Conservation (phyloP, 2,329 filamentous ascomycete genomes). For the Aspergillus hiratsukae region DNA sequence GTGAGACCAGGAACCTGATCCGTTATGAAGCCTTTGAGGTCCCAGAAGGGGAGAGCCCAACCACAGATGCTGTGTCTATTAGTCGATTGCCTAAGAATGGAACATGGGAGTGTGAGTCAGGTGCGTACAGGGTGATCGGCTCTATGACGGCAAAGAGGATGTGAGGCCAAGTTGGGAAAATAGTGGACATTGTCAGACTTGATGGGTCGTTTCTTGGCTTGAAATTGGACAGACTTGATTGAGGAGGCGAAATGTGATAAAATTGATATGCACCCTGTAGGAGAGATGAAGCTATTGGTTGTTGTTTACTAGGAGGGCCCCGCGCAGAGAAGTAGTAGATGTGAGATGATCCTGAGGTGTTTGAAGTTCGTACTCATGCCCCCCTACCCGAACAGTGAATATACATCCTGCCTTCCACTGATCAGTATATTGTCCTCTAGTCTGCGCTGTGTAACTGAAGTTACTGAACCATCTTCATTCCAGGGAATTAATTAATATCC, state of each 20-base stretch:
- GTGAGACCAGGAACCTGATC: slow-evolving; percentile 52
- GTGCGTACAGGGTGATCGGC: slow-evolving; percentile 61
- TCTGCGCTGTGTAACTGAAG: too few relatives aligned
- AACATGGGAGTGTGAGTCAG: slow-evolving; percentile 1
- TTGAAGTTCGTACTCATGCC: background rate
- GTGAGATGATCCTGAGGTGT: background rate
- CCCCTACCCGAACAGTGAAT: background rate
- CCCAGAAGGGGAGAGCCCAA: slow-evolving; percentile 52
- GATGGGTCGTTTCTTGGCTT: background rate
- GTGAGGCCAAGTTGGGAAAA: slow-evolving; percentile 60
- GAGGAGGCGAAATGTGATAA: background rate
- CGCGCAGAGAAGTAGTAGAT: background rate
- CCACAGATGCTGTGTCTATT: slow-evolving; percentile 52
- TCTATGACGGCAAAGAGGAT: slow-evolving; percentile 65
- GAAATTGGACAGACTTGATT: background rate
- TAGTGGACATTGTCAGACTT: slow-evolving; percentile 32
- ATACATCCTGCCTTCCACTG: background rate
- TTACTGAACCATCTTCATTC: background rate
- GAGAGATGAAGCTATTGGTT: background rate
- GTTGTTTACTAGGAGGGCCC: background rate
- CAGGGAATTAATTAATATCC: background rate
- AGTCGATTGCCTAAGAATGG: slow-evolving; percentile 11
- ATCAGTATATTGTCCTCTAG: background rate
- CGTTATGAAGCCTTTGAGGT: slow-evolving; percentile 59
- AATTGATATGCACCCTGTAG: background rate